A percentile compares a stretch with the other conserved stretches of the same genome.
Evolutionary conservation across 176 grass and related monocot genomes (phyloP).

Genomic region (Eremochloa ophiuroides): DNA sequence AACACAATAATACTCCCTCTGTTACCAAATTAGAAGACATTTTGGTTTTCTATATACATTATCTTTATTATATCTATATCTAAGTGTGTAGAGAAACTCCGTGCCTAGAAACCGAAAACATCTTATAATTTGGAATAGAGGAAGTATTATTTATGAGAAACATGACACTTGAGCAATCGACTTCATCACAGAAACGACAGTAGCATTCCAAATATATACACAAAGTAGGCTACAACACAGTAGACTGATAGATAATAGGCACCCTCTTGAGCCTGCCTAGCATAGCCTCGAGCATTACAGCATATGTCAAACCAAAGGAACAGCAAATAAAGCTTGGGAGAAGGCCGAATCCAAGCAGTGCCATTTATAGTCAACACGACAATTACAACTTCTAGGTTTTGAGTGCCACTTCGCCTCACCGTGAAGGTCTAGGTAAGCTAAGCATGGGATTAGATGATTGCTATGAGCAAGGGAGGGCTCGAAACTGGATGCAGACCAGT

Average conservation of each 20-base stretch:
- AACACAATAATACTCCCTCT: no score
- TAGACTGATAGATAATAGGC: background rate
- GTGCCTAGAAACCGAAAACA: no score
- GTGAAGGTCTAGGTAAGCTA: background rate
- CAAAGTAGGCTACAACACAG: background rate
- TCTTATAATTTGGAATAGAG: no score
- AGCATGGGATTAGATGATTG: background rate
- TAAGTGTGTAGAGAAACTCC: no score
- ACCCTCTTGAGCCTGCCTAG: conserved; percentile 10
- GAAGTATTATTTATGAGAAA: no score
- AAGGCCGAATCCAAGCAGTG: background rate
- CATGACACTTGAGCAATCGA: no score
- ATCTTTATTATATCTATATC: no score
- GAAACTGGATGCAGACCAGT: background rate
- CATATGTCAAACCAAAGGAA: background rate
- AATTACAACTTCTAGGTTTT: background rate
- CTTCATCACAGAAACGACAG: background rate
- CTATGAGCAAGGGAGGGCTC: background rate
- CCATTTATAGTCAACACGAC: background rate
- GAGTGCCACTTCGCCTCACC: background rate
- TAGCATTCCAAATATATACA: conserved; percentile 16
- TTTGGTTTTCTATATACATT: no score
- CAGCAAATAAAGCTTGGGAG: background rate
- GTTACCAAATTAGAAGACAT: no score
- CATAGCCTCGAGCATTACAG: conserved; percentile 9